Evolutionary conservation across 257 asterid species (phyloP), one percentile per base, ranked within the genome.

Genomic region (Lycium barbarum): DNA sequence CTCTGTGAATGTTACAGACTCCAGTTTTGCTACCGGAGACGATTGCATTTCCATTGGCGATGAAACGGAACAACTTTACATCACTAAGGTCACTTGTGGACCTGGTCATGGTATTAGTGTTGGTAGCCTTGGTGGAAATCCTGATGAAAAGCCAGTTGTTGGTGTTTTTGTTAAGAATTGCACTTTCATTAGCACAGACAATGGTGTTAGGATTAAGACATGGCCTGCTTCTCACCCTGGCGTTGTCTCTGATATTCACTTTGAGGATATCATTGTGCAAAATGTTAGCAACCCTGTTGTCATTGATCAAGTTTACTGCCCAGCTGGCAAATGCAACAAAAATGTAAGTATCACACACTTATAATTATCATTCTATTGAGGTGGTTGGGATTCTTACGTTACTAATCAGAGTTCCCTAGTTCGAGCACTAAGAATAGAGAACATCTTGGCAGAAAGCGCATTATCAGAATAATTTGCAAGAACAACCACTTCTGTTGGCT

Each of bases 21-120:
- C 88, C 6, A 40, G 9, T 71, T 86, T 90, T 2, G 59, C 71
- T 7, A 90, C 90, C 0, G 91, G 92, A 6, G 92, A 90, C 20
- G 92, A 90, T 59, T 90, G 92, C 10, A 81, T 90, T 26, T 88
- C 92, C 2, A 17, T 88, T 1, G 91, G 91, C 2, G 89, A 90
- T 11, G 91, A 87, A 15, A 51, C 67, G 26, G 79, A 82, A 59
- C 68, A 88, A 13, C 83, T 90, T 2, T 26, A 54, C 58, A 71
- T 90, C 33, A 68, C 78, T 81, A 84, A 71, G 20, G 84, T 87
- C 43, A 57, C 7, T 12, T 90, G 93, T 53, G 91, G 92, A 20
- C 89, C 92, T 4, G 91, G 92, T 1, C 90, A 90, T 15, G 92
- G 92, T 79, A 82, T 90, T 73, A 82, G 86, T 65, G 57, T 90